phyloP scores from a whole-genome alignment of 2,329 filamentous ascomycete species.

The Fusarium burgessii region DNA sequence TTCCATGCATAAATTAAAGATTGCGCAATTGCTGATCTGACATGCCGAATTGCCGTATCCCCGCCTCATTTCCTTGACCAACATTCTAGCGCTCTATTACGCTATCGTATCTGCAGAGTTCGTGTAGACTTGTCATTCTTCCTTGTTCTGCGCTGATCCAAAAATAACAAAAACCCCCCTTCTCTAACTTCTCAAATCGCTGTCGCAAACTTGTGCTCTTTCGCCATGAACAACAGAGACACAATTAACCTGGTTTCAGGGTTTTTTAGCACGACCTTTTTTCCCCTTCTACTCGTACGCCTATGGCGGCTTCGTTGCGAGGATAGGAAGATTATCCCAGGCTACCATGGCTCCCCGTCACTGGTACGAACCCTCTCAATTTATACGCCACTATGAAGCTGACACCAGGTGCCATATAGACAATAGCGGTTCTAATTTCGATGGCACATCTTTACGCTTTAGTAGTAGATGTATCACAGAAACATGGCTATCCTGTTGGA shows the following conservation, averaged over 20 bases:
- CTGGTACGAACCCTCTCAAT: neutral
- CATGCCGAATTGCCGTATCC: no score
- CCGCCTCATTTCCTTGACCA: neutral
- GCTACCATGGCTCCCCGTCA: neutral
- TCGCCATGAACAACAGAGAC: neutral
- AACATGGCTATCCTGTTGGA: accelerated
- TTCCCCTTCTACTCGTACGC: neutral
- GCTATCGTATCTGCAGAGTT: neutral
- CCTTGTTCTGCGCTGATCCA: accelerated
- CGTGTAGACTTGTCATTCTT: neutral
- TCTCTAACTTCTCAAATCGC: neutral
- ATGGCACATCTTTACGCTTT: neutral
- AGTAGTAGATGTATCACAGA: accelerated
- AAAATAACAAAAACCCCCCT: neutral
- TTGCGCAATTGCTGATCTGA: neutral
- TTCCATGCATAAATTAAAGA: neutral
- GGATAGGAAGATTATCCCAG: accelerated
- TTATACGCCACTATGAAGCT: neutral
- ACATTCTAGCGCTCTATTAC: neutral
- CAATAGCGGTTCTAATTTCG: neutral
- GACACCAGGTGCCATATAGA: neutral
- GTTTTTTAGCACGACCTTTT: accelerated
- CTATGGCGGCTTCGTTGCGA: neutral
- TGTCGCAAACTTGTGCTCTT: accelerated
- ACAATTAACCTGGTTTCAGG: accelerated